phyloP scores from a whole-genome alignment of 1,284 basidiomycete genomes.

The Fomes fomentarius region DNA sequence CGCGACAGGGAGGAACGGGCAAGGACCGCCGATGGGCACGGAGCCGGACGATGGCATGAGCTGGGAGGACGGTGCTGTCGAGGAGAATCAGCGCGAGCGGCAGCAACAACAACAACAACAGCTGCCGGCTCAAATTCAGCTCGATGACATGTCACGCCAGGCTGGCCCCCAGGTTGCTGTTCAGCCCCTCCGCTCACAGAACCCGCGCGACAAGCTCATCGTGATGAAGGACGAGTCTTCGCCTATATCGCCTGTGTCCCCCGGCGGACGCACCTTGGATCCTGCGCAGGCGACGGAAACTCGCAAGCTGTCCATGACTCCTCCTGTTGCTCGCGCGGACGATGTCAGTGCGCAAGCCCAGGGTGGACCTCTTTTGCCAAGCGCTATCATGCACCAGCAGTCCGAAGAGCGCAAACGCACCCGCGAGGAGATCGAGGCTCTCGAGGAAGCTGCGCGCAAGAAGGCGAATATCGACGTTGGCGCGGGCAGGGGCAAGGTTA shows the following conservation, averaged over 20 bases:
- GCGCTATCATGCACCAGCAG: constrained; percentile 50
- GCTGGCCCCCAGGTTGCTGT: constrained; percentile 30
- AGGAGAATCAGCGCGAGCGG: constrained; percentile 44
- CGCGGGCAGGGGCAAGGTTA: constrained; percentile 15
- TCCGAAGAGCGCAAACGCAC: constrained; percentile 62
- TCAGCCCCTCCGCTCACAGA: constrained; percentile 34
- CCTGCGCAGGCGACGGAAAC: constrained; percentile 66
- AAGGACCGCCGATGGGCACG: constrained; percentile 37
- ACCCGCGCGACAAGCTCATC: constrained; percentile 44
- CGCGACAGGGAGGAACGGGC: constrained; percentile 11
- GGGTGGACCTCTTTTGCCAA: constrained; percentile 46
- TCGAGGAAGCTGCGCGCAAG: constrained; percentile 62
- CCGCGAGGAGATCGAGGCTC: constrained; percentile 61
- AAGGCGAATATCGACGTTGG: constrained; percentile 42
- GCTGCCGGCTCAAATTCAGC: constrained; percentile 40
- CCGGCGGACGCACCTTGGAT: constrained; percentile 46
- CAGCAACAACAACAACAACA: constrained; percentile 22
- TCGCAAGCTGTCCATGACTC: constrained; percentile 76
- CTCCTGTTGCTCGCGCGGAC: constrained; percentile 61
- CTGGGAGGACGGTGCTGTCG: constrained; percentile 70
- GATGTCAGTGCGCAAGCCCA: constrained; percentile 33
- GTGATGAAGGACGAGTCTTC: constrained; percentile 27
- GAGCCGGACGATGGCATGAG: constrained; percentile 76
- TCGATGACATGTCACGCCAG: constrained; percentile 32
- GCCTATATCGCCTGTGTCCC: constrained; percentile 30